Conservation (phyloP, 176 grass and related monocot species). For the Dactylis glomerata region DNA sequence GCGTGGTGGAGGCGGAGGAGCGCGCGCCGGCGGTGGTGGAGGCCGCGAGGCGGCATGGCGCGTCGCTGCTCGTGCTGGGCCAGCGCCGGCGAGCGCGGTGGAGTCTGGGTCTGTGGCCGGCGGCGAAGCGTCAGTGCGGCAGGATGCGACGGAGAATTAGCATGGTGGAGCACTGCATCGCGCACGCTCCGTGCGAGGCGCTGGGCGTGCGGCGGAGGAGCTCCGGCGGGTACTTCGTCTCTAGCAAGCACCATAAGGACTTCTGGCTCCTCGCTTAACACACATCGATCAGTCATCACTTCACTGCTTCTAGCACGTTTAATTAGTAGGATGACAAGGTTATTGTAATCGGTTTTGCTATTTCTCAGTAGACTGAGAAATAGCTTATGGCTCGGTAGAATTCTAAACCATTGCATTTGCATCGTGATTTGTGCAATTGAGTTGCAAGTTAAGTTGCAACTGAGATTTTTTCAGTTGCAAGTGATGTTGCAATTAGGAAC, state of each 20-base stretch:
- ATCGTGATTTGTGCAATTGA: no score
- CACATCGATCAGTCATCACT: no score
- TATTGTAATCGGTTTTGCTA: no score
- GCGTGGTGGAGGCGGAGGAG: slow-evolving; percentile 50
- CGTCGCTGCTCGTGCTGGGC: slow-evolving; percentile 62
- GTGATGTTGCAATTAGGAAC: no score
- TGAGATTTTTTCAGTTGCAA: no score
- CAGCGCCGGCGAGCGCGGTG: slow-evolving; percentile 42
- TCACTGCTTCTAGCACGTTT: not conserved
- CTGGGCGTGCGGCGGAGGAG: slow-evolving; percentile 52
- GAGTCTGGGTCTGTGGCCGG: slow-evolving; percentile 23
- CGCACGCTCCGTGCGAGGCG: slow-evolving; percentile 71
- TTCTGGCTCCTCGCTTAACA: slow-evolving; percentile 55
- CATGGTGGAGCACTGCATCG: slow-evolving; percentile 61
- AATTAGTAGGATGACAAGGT: not conserved
- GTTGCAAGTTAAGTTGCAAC: no score
- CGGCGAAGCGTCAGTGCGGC: not conserved
- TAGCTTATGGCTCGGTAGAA: no score
- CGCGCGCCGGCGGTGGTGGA: slow-evolving; percentile 60
- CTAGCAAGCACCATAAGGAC: slow-evolving; percentile 55
- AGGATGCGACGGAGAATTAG: not conserved
- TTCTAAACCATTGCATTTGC: no score
- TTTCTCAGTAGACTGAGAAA: no score
- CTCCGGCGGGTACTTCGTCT: slow-evolving; percentile 65
- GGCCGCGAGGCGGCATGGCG: slow-evolving; percentile 48